Conservation (phyloP, 352 stramenopile species). For the Pythium grandisporangium region DNA sequence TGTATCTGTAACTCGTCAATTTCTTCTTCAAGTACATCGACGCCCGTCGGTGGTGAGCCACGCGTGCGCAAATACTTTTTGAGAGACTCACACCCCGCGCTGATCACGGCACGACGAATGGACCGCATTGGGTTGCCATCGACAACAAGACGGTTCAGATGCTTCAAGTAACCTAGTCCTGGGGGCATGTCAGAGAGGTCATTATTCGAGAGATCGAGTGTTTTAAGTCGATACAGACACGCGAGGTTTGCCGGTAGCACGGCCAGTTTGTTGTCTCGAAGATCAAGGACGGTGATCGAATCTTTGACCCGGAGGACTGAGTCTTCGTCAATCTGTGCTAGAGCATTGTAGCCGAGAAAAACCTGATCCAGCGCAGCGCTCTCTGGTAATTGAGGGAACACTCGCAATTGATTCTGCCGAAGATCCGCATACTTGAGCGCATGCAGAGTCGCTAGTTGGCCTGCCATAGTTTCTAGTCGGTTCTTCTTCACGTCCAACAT, state of each 20-base stretch:
- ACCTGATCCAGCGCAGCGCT: slow-evolving; percentile 58
- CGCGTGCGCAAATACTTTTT: slow-evolving; percentile 80
- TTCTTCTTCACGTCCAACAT: slow-evolving; percentile 80
- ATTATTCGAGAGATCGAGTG: slow-evolving; percentile 76
- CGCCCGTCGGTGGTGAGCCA: slow-evolving; percentile 35
- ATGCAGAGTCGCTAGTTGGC: slow-evolving; percentile 27
- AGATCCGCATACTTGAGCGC: slow-evolving; percentile 65
- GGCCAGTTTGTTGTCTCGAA: slow-evolving; percentile 76
- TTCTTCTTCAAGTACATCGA: slow-evolving; percentile 63
- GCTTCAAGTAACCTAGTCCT: slow-evolving; percentile 67
- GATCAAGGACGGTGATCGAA: slow-evolving; percentile 62
- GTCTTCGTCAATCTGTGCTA: slow-evolving; percentile 40
- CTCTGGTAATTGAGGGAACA: slow-evolving; percentile 54
- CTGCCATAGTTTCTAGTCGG: slow-evolving; percentile 29
- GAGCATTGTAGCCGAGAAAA: slow-evolving; percentile 69
- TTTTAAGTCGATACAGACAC: slow-evolving; percentile 61
- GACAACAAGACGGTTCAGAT: slow-evolving; percentile 66
- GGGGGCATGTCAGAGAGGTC: slow-evolving; percentile 67
- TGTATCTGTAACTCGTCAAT: slow-evolving; percentile 41
- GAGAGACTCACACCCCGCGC: slow-evolving; percentile 55
- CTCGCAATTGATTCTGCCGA: slow-evolving; percentile 50
- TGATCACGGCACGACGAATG: slow-evolving; percentile 58
- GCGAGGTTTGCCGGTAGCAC: slow-evolving; percentile 40
- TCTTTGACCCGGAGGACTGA: slow-evolving; percentile 56
- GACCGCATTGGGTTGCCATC: slow-evolving; percentile 69